Evolutionary conservation across 1,284 basidiomycete genomes (phyloP).

Genomic region (Rugosomyces carneus): DNA sequence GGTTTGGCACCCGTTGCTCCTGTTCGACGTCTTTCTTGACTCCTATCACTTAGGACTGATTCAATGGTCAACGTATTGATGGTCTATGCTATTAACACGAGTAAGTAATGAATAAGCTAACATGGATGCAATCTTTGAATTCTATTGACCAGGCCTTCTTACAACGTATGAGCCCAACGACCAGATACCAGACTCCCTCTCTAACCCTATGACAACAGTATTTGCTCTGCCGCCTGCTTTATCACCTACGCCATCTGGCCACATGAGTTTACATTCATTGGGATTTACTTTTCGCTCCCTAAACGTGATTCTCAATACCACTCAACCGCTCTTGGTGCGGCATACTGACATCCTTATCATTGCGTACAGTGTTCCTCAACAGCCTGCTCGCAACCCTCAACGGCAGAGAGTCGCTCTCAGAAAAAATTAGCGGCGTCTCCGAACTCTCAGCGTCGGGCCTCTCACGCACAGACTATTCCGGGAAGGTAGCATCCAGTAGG

Average conservation of each 20-base stretch:
- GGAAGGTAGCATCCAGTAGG: not conserved
- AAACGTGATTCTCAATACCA: conserved; percentile 20
- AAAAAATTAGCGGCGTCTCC: conserved; percentile 9
- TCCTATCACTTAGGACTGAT: conserved; percentile 13
- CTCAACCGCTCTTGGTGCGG: not conserved
- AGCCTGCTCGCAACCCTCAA: conserved; percentile 25
- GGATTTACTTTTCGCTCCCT: conserved; percentile 27
- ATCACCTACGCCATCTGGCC: conserved; percentile 29
- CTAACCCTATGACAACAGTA: conserved; percentile 3
- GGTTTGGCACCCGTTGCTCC: not conserved
- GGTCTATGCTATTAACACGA: conserved; percentile 25
- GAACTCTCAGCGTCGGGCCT: not conserved
- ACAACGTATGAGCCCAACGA: conserved; percentile 2
- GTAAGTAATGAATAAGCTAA: conserved; percentile 13
- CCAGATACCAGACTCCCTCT: no score
- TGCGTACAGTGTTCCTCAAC: conserved; percentile 24
- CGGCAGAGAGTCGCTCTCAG: conserved; percentile 12
- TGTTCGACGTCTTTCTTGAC: not conserved
- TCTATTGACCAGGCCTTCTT: conserved; percentile 8
- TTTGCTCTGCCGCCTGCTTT: conserved; percentile 23
- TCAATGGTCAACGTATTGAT: conserved; percentile 24
- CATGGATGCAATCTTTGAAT: not conserved
- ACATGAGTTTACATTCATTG: conserved; percentile 23
- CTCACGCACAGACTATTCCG: not conserved
- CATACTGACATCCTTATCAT: not conserved